Evolutionary conservation across 1,284 basidiomycete genomes (phyloP), one percentile per base, ranked within the genome.

Genomic region (Melampsora americana): DNA sequence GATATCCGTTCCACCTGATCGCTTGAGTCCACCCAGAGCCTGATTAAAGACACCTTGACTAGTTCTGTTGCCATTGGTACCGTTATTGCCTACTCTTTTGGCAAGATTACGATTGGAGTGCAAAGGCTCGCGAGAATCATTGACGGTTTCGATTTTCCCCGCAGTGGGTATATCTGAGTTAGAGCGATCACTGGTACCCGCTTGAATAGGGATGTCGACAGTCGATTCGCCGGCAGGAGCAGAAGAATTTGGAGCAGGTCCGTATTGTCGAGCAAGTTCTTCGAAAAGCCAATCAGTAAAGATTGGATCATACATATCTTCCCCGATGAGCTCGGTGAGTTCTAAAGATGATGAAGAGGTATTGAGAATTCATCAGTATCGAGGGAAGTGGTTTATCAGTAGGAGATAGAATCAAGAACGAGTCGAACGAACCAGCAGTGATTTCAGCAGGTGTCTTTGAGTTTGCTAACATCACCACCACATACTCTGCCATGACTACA

Each of bases 381-480:
- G 23, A 35, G 42, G 20, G 67, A 46, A 9, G 39, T 32, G n/a
- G 56, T 44, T 7, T 20, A 32, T 16, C 23, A 44, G 16, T 12
- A 23, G 14, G 39, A 23, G 42, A 28, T 46, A 61, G 62, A n/a
- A 44, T n/a, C n/a, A 44, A 44, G 16, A 20, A 14, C 7, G n/a
- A 50, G 26, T 20, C 39, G 30, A 28, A 69, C 62, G 23, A 59
- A 75, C 72, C 72, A 39, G 79, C 78, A 4, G 79, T 80, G 75
- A 82, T 80, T 76, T 80, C 79, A 5, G 79, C 79, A 5, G 78
- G 70, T 20, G 80, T 78, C 77, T 82, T 82, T 64, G 79, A 79
- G 48, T 82, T 82, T 44, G 81, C 81, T 46, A 82, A 77, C 82
- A 83, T 83, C 65, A 83, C 82, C 23, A 81, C 80, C 53, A 83